Evolutionary conservation across 2,329 filamentous ascomycete genomes (phyloP), one percentile per base, ranked within the genome.

Genomic region (Shiraia sp.): DNA sequence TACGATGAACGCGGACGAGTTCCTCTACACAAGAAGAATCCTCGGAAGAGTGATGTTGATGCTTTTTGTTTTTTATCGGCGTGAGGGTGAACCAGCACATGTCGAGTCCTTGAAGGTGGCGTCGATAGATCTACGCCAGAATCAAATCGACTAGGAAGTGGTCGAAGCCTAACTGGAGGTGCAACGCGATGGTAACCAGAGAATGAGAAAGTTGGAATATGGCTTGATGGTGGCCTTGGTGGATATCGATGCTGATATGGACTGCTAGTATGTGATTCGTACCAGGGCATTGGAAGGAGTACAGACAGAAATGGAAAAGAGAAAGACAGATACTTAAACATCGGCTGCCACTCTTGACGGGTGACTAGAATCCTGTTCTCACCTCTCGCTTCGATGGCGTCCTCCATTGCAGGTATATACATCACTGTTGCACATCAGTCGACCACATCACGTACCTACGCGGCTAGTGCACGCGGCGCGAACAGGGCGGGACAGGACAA

Each of bases 81-180:
- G 56, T 58, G 24, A 65, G 61, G 15, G 56, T 63, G 36, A 65
- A 59, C 62, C 62, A 65, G 48, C 62, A 65, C 62, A 65, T 65
- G 36, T 38, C 46, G 42, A 16, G 14, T 42, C n/a, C 30, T 31
- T 19, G n/a, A 32, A 36, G 19, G 30, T n/a, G 42, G 30, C 15
- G 31, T 13, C 10, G 40, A 33, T 27, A 56, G 42, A 16, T 44
- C 42, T 30, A 50, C 31, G 26, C 33, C 47, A 17, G 45, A 51
- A 37, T 53, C 51, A 45, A 57, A 42, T 10, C 45, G 53, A 17
- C 51, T 32, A n/a, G 52, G 58, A 8, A 63, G 50, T 15, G 46
- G 49, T 13, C 45, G 46, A 6, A 61, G 41, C 10, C 46, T 43
- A 32, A 47, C 24, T n/a, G 61, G 59, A 13, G 57, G 57, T 27